A percentile compares a stretch with the other conserved stretches of the same genome.
phyloP scores from a whole-genome alignment of 495 filamentous ascomycete species.

The Tuber indicum region DNA sequence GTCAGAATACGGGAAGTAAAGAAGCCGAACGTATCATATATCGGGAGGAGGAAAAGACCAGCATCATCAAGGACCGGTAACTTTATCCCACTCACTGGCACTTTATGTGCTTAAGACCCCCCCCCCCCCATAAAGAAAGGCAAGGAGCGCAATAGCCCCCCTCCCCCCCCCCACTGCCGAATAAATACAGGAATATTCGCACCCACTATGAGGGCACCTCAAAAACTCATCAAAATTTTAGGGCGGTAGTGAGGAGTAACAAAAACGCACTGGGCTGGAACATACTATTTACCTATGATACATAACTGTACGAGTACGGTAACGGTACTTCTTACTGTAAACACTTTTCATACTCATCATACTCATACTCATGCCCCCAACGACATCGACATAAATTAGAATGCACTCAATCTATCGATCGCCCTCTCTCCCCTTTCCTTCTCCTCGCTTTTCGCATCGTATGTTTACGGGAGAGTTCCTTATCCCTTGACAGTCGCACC shows the following conservation, averaged over 20 bases:
- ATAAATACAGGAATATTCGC: neutral
- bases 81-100: neutral
- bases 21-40: neutral
- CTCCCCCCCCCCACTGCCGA: neutral
- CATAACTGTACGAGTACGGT: too few species aligned
- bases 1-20: neutral
- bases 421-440: constrained; percentile 7
- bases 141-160: neutral
- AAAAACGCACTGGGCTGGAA: neutral
- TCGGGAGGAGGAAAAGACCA: neutral
- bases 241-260: neutral
- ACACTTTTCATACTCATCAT: neutral
- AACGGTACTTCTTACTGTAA: neutral
- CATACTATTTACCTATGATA: neutral
- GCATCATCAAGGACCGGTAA: neutral
- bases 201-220: neutral
- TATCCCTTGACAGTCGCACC: neutral
- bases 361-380: neutral
- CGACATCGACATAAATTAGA: constrained; percentile 8
- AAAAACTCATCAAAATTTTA: neutral
- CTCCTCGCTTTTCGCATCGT: constrained; percentile 6
- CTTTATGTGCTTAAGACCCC: neutral
- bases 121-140: neutral
- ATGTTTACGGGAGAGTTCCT: neutral
- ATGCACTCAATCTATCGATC: constrained; percentile 31